Base-by-base conservation (phyloP, 108 stramenopile genomes). In the Nitzschia sp. region DNA sequence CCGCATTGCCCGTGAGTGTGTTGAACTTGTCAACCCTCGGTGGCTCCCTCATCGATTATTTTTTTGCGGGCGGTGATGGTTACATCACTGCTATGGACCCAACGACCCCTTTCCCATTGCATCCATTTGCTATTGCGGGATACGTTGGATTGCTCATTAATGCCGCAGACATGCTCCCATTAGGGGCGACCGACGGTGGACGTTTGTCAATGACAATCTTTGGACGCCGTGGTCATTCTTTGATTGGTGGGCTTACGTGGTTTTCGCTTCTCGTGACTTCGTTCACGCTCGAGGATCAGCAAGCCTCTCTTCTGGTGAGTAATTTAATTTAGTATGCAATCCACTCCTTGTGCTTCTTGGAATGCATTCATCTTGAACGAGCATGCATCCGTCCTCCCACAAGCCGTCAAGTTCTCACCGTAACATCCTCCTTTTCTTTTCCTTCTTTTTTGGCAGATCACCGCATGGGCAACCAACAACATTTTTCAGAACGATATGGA, bases 41-140 rank as follows among this genome's bases (percentile, higher is more conserved):
- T 23, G 78, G 81, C 16, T 63, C 76, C 33, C 48, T 85, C 11
- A 71, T 89, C 0, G 88, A 89, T 75, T 54, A n/a, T n/a, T 33
- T 68, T 0, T 62, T 68, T 30, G 53, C 50, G 1, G 71, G 71
- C 1, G 55, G 69, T 54, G 44, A 75, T 54, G 85, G 84, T 3
- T 63, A 82, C 33, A 53, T 88, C 15, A 64, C 81, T 19, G 65
- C 64, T 28, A 86, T 84, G 59, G 84, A 83, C 45, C 61, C 80
- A 6, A 46, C 61, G 11, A 76, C 78, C 6, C 66, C 68, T 11
- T 63, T 92, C 28, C 68, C 81, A 11, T 53, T 92, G 45, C 91
- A 89, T 57, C 91, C 91, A 2, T 62, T 85, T 23, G 86, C 86
- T 32, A 81, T 92, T 63, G 87, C 79, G 23, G 91, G 91, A 48